A percentile compares a stretch with the other conserved stretches of the same genome.
Conservation (phyloP, 495 filamentous ascomycete genomes). For the Tuber microsphaerosporum region DNA sequence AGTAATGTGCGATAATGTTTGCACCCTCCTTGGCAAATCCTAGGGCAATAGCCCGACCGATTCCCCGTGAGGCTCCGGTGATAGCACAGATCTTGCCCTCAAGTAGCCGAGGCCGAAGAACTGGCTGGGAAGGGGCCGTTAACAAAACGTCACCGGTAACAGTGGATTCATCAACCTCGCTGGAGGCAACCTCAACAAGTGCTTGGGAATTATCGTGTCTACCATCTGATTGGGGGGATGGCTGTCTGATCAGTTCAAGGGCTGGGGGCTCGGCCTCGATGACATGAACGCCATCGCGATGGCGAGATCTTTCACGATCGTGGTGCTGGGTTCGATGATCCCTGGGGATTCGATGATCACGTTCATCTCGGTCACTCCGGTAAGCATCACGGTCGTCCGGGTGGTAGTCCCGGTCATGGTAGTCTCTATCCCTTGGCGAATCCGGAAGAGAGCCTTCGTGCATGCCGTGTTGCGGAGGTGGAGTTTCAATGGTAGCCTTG, state of each 20-base stretch:
- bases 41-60: constrained; percentile 67
- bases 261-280: constrained; percentile 28
- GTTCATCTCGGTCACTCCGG: constrained; percentile 79
- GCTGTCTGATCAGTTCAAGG: constrained; percentile 25
- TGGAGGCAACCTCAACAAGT: constrained; percentile 25
- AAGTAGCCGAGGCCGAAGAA: constrained; percentile 47
- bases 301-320: constrained; percentile 21
- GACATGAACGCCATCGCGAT: constrained; percentile 28
- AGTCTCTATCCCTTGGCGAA: neutral
- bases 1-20: constrained; percentile 41
- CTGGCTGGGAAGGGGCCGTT: constrained; percentile 20
- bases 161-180: constrained; percentile 30
- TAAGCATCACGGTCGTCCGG: constrained; percentile 17
- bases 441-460: constrained; percentile 9
- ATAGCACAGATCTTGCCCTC: constrained; percentile 65
- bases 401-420: constrained; percentile 9
- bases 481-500: constrained; percentile 19
- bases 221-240: constrained; percentile 13
- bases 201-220: constrained; percentile 21
- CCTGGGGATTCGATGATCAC: constrained; percentile 48
- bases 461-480: neutral
- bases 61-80: constrained; percentile 69
- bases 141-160: constrained; percentile 26
- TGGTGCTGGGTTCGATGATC: constrained; percentile 19
- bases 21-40: constrained; percentile 51